phyloP scores from a whole-genome alignment of 345 rosid genomes.

The Zanthoxylum bungeanum region DNA sequence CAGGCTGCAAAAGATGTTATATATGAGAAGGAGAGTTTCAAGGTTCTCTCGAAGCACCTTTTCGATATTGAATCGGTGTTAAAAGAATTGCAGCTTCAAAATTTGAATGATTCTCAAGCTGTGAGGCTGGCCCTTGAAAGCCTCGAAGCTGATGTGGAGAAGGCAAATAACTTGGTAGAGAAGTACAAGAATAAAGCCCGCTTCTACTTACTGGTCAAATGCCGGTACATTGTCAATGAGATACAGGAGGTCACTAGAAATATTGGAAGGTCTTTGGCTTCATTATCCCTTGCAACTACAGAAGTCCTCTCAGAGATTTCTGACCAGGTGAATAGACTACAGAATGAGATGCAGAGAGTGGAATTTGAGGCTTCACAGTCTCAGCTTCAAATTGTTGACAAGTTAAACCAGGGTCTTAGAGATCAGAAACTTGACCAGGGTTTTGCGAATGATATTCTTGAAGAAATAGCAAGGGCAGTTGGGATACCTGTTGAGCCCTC shows the following conservation, averaged over 20 bases:
- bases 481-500: constrained; percentile 71
- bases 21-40: constrained; percentile 64
- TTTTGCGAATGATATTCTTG: constrained; percentile 63
- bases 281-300: constrained; percentile 49
- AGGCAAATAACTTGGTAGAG: constrained; percentile 55
- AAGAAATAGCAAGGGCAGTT: constrained; percentile 62
- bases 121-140: constrained; percentile 50
- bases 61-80: constrained; percentile 65
- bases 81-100: constrained; percentile 50
- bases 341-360: constrained; percentile 67
- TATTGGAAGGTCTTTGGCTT: constrained; percentile 59
- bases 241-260: constrained; percentile 62
- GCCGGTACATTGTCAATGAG: constrained; percentile 57
- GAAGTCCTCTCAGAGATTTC: constrained; percentile 55
- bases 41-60: constrained; percentile 57
- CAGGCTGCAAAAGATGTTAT: constrained; percentile 66
- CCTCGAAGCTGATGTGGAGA: constrained; percentile 59
- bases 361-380: constrained; percentile 55
- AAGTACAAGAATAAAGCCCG: constrained; percentile 53
- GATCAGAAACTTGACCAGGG: constrained; percentile 62
- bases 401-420: constrained; percentile 50
- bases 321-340: constrained; percentile 56
- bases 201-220: constrained; percentile 57
- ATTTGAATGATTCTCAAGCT: constrained; percentile 54
- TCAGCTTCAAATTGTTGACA: constrained; percentile 59